Base-by-base conservation (phyloP, 257 asterid genomes). In the Scutellaria barbata region DNA sequence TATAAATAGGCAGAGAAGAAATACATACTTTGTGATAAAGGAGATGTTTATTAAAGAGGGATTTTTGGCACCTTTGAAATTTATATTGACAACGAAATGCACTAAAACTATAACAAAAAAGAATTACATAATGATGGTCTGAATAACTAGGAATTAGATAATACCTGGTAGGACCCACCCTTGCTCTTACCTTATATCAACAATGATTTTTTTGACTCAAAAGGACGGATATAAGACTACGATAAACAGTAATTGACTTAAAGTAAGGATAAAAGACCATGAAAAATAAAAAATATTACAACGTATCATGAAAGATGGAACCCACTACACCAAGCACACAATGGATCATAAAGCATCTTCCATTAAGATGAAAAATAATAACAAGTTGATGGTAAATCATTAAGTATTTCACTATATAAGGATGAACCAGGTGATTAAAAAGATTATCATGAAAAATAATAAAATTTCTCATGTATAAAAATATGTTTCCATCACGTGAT, bases 161-260 rank as follows among this genome's bases (percentile, higher is more conserved):
- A 56, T 37, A 71, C 9, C 17, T 64, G 59, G 73, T 71, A 64
- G 65, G 55, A 41, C 70, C 50, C 3, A 12, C 55, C 63, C 33
- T 30, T 14, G 11, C 61, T 37, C 62, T 8, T 10, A 10, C 37
- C 45, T 9, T n/a, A 62, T 33, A 63, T 33, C 69, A 69, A 11
- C 30, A 63, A 63, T 63, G 50, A 64, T 64, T 53, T 3, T 40
- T 63, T 70, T 70, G 63, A 76, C 80, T 76, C 73, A 56, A 42
- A 2, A 30, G 35, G 35, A 30, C 5, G 35, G 35, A 30, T 30
- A 30, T 2, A 30, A 30, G 35, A 30, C 35, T 4, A 30, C 0
- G 35, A n/a, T n/a, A n/a, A n/a, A n/a, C n/a, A n/a, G n/a, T n/a
- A n/a, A n/a, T n/a, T n/a, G n/a, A n/a, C n/a, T n/a, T n/a, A n/a